These are phyloP conservation scores for Didymellaceae sp. DNA, from an alignment of 2,329 filamentous ascomycete genomes.

Conservation along the genomic window DNA sequence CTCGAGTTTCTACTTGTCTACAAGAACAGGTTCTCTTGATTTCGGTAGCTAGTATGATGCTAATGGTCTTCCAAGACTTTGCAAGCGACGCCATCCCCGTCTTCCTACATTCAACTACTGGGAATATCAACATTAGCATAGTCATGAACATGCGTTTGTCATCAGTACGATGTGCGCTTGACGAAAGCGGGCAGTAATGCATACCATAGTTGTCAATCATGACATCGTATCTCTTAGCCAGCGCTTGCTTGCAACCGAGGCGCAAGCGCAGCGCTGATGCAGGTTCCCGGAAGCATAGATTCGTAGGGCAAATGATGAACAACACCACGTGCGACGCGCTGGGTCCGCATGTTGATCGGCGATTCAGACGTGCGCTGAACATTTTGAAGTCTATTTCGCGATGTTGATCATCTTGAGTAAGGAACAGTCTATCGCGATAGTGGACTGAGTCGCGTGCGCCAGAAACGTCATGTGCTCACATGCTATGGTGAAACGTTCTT, in stretches of 20 bases:
- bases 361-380: neutral
- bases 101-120: neutral
- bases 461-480: slow-evolving; percentile 10
- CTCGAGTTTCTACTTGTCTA: neutral
- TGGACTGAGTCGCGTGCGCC: neutral
- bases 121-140: too few species aligned
- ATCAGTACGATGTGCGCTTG: too few species aligned
- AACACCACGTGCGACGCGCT: slow-evolving; percentile 11
- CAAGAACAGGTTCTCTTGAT: too few species aligned
- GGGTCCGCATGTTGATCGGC: slow-evolving; percentile 11
- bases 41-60: too few species aligned
- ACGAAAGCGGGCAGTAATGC: too few species aligned
- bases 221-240: neutral
- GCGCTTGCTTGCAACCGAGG: neutral
- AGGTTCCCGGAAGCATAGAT: slow-evolving; percentile 16
- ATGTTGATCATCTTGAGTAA: slow-evolving; percentile 4
- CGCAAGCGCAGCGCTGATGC: neutral
- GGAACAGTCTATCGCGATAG: neutral
- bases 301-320: slow-evolving; percentile 14
- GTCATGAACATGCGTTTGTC: too few species aligned
- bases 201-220: neutral
- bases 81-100: neutral
- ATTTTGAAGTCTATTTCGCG: too few species aligned
- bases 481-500: slow-evolving; percentile 1
- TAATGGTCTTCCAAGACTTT: too few species aligned